Evolutionary conservation across 169 alveolate species (phyloP), one percentile per base, ranked within the genome.

Genomic region (Cystoisospora suis): DNA sequence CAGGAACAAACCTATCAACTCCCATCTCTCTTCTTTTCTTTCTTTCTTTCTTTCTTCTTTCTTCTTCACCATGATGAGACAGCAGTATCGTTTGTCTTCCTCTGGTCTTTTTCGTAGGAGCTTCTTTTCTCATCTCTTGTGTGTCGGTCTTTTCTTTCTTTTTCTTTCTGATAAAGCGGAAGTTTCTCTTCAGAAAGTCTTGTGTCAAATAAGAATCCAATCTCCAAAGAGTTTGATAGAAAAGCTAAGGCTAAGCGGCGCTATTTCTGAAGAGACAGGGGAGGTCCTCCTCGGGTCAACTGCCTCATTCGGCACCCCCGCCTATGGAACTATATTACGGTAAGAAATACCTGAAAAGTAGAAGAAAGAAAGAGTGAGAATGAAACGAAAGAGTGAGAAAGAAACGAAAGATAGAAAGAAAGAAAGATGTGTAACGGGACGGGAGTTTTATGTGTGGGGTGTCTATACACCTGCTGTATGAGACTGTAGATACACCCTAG

Each of bases 261-360:
- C 86, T n/a, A 32, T 87, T 38, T 70, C 85, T 5, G 86, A 69
- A 20, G 83, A 69, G 20, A 70, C 79, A 44, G 58, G 77, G 40
- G 56, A 47, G 49, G 53, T 86, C 29, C 32, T 87, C 77, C 69
- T 87, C 56, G 91, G 91, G 4, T 87, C 91, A 29, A 87, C 91
- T 9, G 91, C 91, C 72, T 69, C 91, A 40, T 87, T 87, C 59
- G 91, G 91, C 23, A 87, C 91, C 23, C 91, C 91, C 42, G 59
- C 86, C 59, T 87, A 87, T 59, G 91, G 91, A 49, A 72, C 85
- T 6, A 59, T 80, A n/a, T 86, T 87, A 49, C 29, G 91, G 91
- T 70, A 69, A 75, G 0, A n/a, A n/a, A n/a, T n/a, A 9, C 3
- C 80, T 23, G 46, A 6, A 32, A 29, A 5, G 15, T 34, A 69